Evolutionary conservation across 805 yeast genomes (phyloP).

Genomic region (Sungouiella thailandica): DNA sequence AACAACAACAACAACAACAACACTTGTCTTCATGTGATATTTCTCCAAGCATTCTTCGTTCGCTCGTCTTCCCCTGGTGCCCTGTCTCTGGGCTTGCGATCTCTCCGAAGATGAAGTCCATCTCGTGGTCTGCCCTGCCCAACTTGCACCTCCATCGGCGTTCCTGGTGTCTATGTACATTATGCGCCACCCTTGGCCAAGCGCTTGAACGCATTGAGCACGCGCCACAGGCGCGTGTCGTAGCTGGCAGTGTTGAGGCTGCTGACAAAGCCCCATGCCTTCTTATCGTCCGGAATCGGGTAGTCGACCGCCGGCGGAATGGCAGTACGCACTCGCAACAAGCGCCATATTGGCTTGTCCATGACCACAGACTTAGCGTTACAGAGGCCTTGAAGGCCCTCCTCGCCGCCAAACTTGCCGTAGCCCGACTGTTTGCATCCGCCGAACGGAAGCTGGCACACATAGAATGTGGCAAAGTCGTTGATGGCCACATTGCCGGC

Average conservation of each 20-base stretch:
- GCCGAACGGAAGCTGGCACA: conserved; percentile 96
- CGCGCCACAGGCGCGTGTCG: conserved; percentile 67
- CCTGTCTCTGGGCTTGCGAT: too few species aligned
- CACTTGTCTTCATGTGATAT: too few species aligned
- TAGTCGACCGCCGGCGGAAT: conserved; percentile 90
- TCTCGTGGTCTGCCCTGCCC: too few species aligned
- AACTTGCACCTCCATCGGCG: too few species aligned
- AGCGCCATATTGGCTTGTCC: conserved; percentile 67
- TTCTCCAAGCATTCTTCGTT: too few species aligned
- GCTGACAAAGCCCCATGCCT: conserved; percentile 85
- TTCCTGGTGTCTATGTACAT: neutral
- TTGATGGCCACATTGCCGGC: conserved; percentile 95
- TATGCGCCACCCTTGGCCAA: conserved; percentile 30
- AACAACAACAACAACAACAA: too few species aligned
- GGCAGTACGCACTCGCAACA: conserved; percentile 57
- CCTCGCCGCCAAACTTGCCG: conserved; percentile 97
- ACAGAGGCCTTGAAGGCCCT: conserved; percentile 89
- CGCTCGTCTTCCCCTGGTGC: too few species aligned
- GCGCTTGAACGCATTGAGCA: conserved; percentile 33
- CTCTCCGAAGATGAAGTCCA: too few species aligned
- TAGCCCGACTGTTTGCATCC: conserved; percentile 92
- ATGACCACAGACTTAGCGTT: conserved; percentile 81
- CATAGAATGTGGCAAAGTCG: conserved; percentile 94
- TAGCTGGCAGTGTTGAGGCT: conserved; percentile 84
- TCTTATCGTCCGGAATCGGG: conserved; percentile 75